Percentiles rank a stretch among this genome's conserved stretches.
Conservation (phyloP, 768 basidiomycete genomes). For the Cystobasidium ongulense region DNA sequence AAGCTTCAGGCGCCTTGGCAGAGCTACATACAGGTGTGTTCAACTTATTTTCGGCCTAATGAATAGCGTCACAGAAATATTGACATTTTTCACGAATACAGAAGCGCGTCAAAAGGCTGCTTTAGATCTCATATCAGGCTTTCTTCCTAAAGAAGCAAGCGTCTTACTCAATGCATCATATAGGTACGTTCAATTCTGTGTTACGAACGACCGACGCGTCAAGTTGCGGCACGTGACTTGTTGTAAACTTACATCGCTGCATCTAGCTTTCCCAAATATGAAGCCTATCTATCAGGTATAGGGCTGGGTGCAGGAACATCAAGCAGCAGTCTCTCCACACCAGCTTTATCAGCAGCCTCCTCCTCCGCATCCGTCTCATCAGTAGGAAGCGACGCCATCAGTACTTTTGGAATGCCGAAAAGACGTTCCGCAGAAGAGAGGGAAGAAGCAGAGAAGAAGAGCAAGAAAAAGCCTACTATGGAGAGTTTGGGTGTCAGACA, state of each 20-base stretch:
- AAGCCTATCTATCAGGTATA: not conserved
- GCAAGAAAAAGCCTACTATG: not conserved
- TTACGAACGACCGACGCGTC: not conserved
- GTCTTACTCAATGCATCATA: not conserved
- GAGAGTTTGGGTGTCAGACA: conserved; percentile 21
- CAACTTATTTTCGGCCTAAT: not conserved
- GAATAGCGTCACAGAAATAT: not conserved
- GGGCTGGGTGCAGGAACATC: not conserved
- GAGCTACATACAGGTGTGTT: conserved; percentile 18
- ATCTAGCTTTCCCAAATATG: conserved; percentile 11
- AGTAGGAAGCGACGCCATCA: not conserved
- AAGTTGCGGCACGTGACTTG: not conserved
- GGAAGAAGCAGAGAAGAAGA: not conserved
- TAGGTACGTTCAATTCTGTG: not conserved
- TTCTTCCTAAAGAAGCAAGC: conserved; percentile 15
- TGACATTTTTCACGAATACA: not conserved
- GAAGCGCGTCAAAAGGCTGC: conserved; percentile 21
- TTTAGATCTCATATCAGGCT: conserved; percentile 18
- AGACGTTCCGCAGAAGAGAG: not conserved
- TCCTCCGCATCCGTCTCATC: conserved; percentile 1
- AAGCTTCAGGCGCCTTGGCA: not conserved
- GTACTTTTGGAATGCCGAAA: conserved; percentile 22
- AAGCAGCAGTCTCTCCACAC: conserved; percentile 8
- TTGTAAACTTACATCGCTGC: not conserved
- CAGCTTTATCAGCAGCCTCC: not conserved